phyloP scores from a whole-genome alignment of 306 rosid species.

The Glycine tomentella region DNA sequence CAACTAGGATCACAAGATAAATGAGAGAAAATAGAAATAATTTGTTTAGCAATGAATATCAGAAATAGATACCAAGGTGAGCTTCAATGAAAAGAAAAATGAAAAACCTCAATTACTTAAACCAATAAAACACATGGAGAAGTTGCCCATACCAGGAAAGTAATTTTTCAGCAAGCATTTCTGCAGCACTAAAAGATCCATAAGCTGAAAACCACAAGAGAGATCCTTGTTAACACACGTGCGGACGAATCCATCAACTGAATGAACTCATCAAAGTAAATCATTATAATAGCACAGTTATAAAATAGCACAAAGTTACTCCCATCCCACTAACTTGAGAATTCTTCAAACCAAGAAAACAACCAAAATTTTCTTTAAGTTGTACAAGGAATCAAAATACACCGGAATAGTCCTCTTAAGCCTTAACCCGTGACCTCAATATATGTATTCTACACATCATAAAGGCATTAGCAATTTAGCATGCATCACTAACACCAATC shows the following conservation, averaged over 20 bases:
- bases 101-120: background rate
- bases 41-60: background rate
- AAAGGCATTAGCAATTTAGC: background rate
- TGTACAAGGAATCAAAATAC: background rate
- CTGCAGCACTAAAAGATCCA: constrained; percentile 70
- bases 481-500: constrained; percentile 16
- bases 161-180: constrained; percentile 56
- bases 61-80: background rate
- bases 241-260: constrained; percentile 14
- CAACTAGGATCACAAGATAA: constrained; percentile 4
- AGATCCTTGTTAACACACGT: background rate
- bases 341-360: background rate
- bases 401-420: background rate
- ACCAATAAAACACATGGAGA: background rate
- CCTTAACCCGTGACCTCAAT: background rate
- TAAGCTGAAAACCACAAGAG: constrained; percentile 58
- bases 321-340: constrained; percentile 11
- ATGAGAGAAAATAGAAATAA: background rate
- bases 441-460: background rate
- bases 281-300: background rate
- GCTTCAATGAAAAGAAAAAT: background rate
- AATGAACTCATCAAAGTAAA: constrained; percentile 28
- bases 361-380: background rate
- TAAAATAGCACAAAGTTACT: background rate
- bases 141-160: constrained; percentile 56